Conservation (phyloP, 1,284 basidiomycete species). For the Salmacisia buchloeana region DNA sequence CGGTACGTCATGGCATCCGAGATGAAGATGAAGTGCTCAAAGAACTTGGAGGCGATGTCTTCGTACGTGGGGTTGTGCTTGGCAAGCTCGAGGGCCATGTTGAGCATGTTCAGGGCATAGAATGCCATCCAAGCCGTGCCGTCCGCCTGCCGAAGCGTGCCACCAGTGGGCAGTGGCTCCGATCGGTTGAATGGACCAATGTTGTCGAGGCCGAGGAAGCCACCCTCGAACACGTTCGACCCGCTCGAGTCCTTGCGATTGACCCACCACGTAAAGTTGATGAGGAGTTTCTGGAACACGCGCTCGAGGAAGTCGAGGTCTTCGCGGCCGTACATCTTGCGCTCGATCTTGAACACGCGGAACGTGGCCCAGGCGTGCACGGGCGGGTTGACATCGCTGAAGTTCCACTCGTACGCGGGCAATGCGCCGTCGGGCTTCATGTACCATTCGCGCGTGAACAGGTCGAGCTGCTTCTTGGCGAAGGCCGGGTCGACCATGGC, state of each 20-base stretch:
- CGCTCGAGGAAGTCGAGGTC: constrained; percentile 89
- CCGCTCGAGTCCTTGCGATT: constrained; percentile 93
- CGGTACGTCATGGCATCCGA: constrained; percentile 81
- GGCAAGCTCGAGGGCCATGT: constrained; percentile 91
- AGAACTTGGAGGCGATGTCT: constrained; percentile 98
- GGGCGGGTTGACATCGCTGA: constrained; percentile 90
- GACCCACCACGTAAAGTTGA: constrained; percentile 99
- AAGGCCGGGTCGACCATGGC: constrained; percentile 90
- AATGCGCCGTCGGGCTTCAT: constrained; percentile 94
- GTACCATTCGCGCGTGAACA: constrained; percentile 97
- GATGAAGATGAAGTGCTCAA: constrained; percentile 60
- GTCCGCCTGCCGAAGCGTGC: constrained; percentile 79
- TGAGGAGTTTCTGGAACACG: constrained; percentile 91
- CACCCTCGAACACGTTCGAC: constrained; percentile 94
- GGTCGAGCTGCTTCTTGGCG: constrained; percentile 93
- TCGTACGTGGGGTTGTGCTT: constrained; percentile 97
- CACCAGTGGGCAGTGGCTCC: constrained; percentile 85
- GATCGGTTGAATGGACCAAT: constrained; percentile 97
- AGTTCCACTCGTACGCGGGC: constrained; percentile 99
- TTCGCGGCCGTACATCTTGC: constrained; percentile 83
- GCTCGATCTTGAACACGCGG: constrained; percentile 67
- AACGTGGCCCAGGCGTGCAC: constrained; percentile 80
- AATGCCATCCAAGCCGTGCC: constrained; percentile 99
- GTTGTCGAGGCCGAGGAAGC: constrained; percentile 95
- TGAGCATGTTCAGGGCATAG: constrained; percentile 93